Base-by-base conservation (phyloP, 2,329 filamentous ascomycete genomes). In the Ascocoryne sarcoides region DNA sequence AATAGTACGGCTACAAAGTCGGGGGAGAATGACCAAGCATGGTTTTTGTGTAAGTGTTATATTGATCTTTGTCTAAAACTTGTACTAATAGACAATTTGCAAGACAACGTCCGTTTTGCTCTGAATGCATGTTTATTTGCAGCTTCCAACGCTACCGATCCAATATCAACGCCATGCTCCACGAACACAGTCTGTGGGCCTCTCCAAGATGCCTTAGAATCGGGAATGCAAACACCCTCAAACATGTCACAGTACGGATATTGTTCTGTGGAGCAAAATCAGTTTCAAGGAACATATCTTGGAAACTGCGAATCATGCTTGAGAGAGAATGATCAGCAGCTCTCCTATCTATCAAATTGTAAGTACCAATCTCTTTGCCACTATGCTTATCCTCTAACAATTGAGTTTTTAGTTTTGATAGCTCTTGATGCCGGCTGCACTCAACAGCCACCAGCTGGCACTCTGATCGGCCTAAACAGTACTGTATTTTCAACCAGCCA, bases 41-140 rank as follows among this genome's bases (percentile, higher is more conserved):
- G 48, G 47, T 57, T 52, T 40, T 43, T 58, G 8, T 59, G 57
- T 59, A 49, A 46, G 56, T 48, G 2, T 28, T 18, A 21, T 20
- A 5, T 9, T 29, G 18, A 17, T n/a, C 17, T n/a, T 16, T 9
- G 10, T 26, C 10, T 42, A 4, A 30, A 10, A 16, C 12, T 9
- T 17, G 16, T 32, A 30, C 39, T 46, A 19, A 44, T 34, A 26
- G 14, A 26, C 14, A 10, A 12, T 31, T 18, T 12, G 26, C 19
- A 10, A 60, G 57, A 59, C 33, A 60, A 60, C 38, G 34, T 59
- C 32, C 52, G 57, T 9, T 58, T 45, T 37, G 46, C 51, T 5
- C 39, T 57, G 8, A 48, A 45, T 40, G 42, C 46, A 10, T 60
- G 57, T 36, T 23, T 57, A 4, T 58, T 53, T 36, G 46, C 39